Percentiles rank a stretch among this genome's conserved stretches.
These are phyloP conservation scores for Colletotrichum lindemuthianum DNA, from an alignment of 2,329 filamentous ascomycete genomes.

Conservation along the genomic window DNA sequence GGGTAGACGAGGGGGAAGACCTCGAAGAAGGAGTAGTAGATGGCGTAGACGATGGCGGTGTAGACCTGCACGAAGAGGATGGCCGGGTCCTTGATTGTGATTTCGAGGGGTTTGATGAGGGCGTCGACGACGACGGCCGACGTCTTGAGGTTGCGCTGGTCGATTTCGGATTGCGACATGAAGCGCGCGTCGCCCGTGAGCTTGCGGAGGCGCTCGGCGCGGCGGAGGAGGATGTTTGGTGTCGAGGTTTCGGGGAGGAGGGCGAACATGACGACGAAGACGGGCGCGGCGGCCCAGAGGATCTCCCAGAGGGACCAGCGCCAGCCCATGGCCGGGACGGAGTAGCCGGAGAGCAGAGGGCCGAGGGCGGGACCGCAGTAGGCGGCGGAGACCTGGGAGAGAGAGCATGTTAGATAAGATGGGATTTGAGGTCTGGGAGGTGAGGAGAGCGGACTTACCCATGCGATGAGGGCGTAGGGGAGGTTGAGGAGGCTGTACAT, in stretches of 20 bases:
- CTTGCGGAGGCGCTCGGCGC: constrained; percentile 69
- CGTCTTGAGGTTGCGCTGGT: constrained; percentile 63
- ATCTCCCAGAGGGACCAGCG: constrained; percentile 74
- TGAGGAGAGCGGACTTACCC: constrained; percentile 57
- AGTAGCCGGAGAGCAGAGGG: constrained; percentile 68
- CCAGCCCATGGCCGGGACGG: constrained; percentile 67
- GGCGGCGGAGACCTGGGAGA: constrained; percentile 52
- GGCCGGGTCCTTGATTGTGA: constrained; percentile 69
- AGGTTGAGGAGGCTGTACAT: constrained; percentile 65
- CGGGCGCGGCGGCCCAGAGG: constrained; percentile 67
- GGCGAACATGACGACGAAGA: constrained; percentile 70
- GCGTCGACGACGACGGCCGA: constrained; percentile 61
- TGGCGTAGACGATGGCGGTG: constrained; percentile 69
- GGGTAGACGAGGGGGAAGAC: constrained; percentile 73
- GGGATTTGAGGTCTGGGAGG: too few species aligned
- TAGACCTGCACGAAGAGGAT: constrained; percentile 72
- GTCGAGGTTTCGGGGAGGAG: constrained; percentile 72
- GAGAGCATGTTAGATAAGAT: too few species aligned
- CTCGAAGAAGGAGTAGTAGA: constrained; percentile 72
- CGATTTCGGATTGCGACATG: constrained; percentile 71
- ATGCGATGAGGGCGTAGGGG: constrained; percentile 68
- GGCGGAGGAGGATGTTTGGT: constrained; percentile 68
- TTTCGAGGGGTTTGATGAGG: constrained; percentile 69
- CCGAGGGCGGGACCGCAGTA: constrained; percentile 63
- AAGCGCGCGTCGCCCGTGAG: constrained; percentile 66